Percentiles rank a stretch among this genome's conserved stretches.
Conservation (phyloP, 345 rosid species). For the Rhizophora apiculata region DNA sequence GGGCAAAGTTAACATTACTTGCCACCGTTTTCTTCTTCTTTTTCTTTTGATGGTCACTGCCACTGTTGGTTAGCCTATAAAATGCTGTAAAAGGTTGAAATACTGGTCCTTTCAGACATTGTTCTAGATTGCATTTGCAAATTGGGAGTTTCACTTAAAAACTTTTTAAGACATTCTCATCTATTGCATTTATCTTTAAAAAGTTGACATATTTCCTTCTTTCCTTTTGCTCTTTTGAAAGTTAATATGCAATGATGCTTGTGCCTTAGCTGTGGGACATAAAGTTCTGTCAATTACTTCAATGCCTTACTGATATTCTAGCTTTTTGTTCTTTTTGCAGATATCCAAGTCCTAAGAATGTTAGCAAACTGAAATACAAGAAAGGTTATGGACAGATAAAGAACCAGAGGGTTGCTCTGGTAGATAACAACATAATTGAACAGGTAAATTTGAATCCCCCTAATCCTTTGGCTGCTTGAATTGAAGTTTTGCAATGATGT, state of each 20-base stretch:
- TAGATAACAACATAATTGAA: conserved; percentile 78
- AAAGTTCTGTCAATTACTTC: neutral
- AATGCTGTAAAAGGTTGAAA: neutral
- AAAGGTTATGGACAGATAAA: conserved; percentile 63
- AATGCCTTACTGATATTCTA: neutral
- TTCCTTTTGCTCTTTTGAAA: neutral
- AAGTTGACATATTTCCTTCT: neutral
- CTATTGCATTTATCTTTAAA: neutral
- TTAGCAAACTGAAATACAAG: conserved; percentile 69
- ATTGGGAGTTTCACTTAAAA: neutral
- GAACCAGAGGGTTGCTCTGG: conserved; percentile 59
- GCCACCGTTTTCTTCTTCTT: neutral
- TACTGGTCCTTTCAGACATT: neutral
- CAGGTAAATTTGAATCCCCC: conserved; percentile 45
- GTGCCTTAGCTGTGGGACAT: neutral
- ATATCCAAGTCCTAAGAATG: conserved; percentile 67
- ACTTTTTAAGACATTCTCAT: neutral
- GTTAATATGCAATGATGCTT: neutral
- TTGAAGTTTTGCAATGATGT: neutral
- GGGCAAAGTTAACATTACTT: neutral
- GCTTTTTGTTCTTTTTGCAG: conserved; percentile 32
- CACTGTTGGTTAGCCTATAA: neutral
- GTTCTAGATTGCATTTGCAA: neutral
- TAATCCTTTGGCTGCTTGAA: neutral
- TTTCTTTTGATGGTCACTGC: neutral